A percentile compares a stretch with the other conserved stretches of the same genome.
phyloP scores from a whole-genome alignment of 1,284 basidiomycete species.

The Leccinum griseonigrum region DNA sequence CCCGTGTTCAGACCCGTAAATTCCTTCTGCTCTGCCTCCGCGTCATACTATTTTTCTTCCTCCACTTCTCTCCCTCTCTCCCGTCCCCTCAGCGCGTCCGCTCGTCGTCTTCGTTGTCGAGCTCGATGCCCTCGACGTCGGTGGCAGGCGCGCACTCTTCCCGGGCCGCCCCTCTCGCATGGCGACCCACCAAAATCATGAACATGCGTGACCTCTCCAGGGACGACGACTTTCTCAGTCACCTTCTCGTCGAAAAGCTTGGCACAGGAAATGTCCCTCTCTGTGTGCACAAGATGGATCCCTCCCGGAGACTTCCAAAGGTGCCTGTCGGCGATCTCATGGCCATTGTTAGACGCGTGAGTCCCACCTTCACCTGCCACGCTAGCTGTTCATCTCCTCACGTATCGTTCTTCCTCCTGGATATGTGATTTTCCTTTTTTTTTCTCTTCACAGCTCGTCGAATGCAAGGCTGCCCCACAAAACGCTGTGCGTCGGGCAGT shows the following conservation, averaged over 20 bases:
- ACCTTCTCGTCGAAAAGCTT: conserved; percentile 81
- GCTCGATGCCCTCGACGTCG: conserved; percentile 41
- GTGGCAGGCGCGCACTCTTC: conserved; percentile 32
- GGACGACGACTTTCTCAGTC: conserved; percentile 84
- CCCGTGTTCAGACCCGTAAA: conserved; percentile 19
- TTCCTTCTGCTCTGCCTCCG: conserved; percentile 33
- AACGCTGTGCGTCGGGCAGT: conserved; percentile 64
- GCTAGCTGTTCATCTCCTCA: conserved; percentile 28
- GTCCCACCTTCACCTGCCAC: conserved; percentile 35
- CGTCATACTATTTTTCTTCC: conserved; percentile 24
- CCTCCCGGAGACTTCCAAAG: conserved; percentile 68
- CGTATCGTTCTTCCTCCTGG: conserved; percentile 14
- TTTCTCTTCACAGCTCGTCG: conserved; percentile 50
- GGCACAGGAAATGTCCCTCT: conserved; percentile 73
- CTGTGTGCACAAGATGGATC: conserved; percentile 84
- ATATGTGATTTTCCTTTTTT: conserved; percentile 7
- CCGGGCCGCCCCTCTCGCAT: conserved; percentile 40
- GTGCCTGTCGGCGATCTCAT: conserved; percentile 64
- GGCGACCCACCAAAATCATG: conserved; percentile 82
- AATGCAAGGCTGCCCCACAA: conserved; percentile 49
- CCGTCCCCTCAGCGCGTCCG: conserved; percentile 14
- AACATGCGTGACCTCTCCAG: conserved; percentile 81
- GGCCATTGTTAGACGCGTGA: conserved; percentile 71
- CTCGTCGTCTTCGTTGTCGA: conserved; percentile 25
- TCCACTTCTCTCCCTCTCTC: neutral